phyloP scores from a whole-genome alignment of 2,329 filamentous ascomycete species.

The Madurella mycetomatis region DNA sequence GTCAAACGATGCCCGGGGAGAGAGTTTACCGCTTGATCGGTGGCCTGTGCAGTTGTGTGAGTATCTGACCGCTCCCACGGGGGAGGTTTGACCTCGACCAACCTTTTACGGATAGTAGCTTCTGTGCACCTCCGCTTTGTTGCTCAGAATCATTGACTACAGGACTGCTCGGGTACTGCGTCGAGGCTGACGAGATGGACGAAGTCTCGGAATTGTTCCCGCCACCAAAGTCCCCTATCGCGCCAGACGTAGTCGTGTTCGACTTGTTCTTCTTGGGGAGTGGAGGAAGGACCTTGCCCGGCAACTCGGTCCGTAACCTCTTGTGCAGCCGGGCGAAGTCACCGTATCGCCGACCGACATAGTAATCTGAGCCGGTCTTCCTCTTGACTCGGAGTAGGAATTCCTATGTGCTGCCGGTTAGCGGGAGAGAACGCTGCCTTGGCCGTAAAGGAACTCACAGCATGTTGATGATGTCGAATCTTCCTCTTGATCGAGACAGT shows the following conservation, averaged over 20 bases:
- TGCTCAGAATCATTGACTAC: conserved; percentile 19
- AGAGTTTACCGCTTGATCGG: conserved; percentile 34
- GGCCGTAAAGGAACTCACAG: conserved; percentile 51
- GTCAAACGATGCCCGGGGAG: conserved; percentile 45
- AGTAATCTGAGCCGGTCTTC: conserved; percentile 68
- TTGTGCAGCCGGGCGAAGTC: conserved; percentile 81
- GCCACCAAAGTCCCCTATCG: conserved; percentile 49
- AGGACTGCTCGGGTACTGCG: conserved; percentile 48
- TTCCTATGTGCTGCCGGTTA: conserved; percentile 51
- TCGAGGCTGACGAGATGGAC: conserved; percentile 77
- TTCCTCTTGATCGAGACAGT: conserved; percentile 78
- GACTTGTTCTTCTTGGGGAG: conserved; percentile 90
- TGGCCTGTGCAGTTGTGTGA: conserved; percentile 26
- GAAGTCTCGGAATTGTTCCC: conserved; percentile 70
- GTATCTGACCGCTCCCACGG: neutral
- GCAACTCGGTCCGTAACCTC: conserved; percentile 74
- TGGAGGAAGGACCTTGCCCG: conserved; percentile 81
- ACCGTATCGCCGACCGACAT: conserved; percentile 80
- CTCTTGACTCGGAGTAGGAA: conserved; percentile 84
- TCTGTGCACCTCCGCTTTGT: conserved; percentile 30
- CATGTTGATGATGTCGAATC: conserved; percentile 85
- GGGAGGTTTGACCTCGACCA: conserved; percentile 8
- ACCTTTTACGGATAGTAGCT: conserved; percentile 43
- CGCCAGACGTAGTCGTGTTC: conserved; percentile 59
- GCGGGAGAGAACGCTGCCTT: neutral